These are phyloP conservation scores for Prototheca cutis DNA, from an alignment of 163 green algal genomes.

Conservation along the genomic window DNA sequence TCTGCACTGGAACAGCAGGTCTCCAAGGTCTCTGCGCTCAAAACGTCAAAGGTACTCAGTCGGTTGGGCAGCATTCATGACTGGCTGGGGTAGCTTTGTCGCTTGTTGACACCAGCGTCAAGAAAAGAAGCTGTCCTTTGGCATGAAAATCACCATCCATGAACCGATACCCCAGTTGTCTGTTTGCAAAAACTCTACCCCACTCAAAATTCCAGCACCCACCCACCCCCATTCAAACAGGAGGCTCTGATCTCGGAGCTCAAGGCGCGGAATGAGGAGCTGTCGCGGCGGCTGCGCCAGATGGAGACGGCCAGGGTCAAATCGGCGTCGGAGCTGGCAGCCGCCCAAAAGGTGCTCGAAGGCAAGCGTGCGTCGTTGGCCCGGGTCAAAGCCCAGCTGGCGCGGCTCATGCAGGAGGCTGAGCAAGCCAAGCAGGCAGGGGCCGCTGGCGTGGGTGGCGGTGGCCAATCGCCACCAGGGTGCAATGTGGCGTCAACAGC, in stretches of 20 bases:
- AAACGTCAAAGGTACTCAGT: slow-evolving; percentile 10
- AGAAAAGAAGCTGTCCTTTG: no score
- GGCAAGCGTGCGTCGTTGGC: neutral
- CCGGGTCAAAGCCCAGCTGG: neutral
- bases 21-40: slow-evolving; percentile 7
- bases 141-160: no score
- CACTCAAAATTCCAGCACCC: no score
- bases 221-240: no score
- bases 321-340: slow-evolving; percentile 1
- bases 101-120: neutral
- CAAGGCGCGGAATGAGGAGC: neutral
- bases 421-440: no score
- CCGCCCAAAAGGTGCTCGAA: neutral
- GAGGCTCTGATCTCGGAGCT: slow-evolving; percentile 9
- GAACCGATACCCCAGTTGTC: no score
- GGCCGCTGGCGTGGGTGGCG: no score
- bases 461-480: no score
- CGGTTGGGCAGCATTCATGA: no score
- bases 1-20: slow-evolving; percentile 11
- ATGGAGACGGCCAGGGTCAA: neutral
- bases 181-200: no score
- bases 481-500: no score
- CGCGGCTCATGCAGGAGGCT: slow-evolving; percentile 2
- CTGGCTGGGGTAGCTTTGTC: neutral
- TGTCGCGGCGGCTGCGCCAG: neutral